These are phyloP conservation scores for Yamadazyma aaseri DNA, from an alignment of 1,139 yeast genomes.

Conservation along the genomic window DNA sequence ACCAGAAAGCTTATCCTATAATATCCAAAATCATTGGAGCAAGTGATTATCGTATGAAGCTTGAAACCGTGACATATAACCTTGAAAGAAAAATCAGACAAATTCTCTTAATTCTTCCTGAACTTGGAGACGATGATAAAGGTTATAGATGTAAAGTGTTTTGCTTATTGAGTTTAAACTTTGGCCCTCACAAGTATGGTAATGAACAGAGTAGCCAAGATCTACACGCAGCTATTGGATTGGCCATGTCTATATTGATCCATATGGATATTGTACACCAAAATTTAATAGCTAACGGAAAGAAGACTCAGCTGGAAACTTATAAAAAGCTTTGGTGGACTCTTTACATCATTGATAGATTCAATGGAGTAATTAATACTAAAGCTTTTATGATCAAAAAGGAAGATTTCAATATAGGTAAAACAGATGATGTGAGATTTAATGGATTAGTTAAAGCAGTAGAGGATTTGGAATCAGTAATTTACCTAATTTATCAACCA, in stretches of 20 bases:
- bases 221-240: slow-evolving; percentile 29
- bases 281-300: slow-evolving; percentile 10
- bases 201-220: slow-evolving; percentile 39
- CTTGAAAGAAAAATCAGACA: slow-evolving; percentile 30
- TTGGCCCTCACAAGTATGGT: slow-evolving; percentile 30
- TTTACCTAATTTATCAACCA: slow-evolving; percentile 14
- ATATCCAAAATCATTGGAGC: slow-evolving; percentile 20
- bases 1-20: slow-evolving; percentile 28
- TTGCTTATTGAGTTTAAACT: slow-evolving; percentile 30
- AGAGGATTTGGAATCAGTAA: slow-evolving; percentile 6
- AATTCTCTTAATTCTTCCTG: slow-evolving; percentile 22
- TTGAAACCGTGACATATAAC: slow-evolving; percentile 19
- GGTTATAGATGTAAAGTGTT: slow-evolving; percentile 28
- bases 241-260: slow-evolving; percentile 30
- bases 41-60: slow-evolving; percentile 15
- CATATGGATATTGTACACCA: slow-evolving; percentile 26
- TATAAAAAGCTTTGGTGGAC: slow-evolving; percentile 38
- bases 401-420: slow-evolving; percentile 14
- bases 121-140: slow-evolving; percentile 39
- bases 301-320: slow-evolving; percentile 19
- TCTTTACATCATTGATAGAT: slow-evolving; percentile 33
- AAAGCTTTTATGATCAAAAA: slow-evolving; percentile 16
- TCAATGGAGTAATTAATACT: slow-evolving; percentile 23
- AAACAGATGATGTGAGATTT: slow-evolving; percentile 9
- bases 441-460: slow-evolving; percentile 4